Base-by-base conservation (phyloP, 78 protist species). In the Bodo saltans region DNA sequence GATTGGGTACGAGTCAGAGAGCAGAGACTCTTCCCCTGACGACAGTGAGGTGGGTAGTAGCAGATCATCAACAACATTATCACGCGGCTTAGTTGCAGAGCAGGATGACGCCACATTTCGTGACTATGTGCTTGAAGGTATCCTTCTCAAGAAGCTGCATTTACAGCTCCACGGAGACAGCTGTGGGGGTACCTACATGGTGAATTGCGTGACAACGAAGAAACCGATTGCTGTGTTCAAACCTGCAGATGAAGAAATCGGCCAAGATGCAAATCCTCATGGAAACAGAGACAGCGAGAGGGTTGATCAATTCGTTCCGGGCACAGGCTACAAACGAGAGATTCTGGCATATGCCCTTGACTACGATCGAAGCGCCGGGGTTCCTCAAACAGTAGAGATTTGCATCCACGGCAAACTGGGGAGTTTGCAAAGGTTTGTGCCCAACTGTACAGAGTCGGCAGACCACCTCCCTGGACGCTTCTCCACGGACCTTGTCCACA, bases 231-330 rank as follows among this genome's bases (percentile, higher is more conserved):
- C 68, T 4, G 69, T 76, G 12, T 68, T 40, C 28, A 76, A 76
- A 38, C 81, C 81, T 8, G 52, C 72, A 23, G 60, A 76, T 67
- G 37, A 32, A 12, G 81, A 76, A 38, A 27, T 38, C 34, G 81
- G 67, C 34, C 3, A 2, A 29, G 1, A 8, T 3, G 29, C 12
- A 27, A 76, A 76, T 67, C 17, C 47, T 27, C 17, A 28, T 27
- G 78, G 78, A 26, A 2, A 42, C 53, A 73, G 8, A 26, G 53
- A 73, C 53, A 17, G n/a, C 17, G 60, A 47, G n/a, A 17, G 34
- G 4, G 8, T 4, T 11, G 37, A 67, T 21, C 69, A 67, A 27
- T 76, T 76, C 81, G 41, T 33, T 35, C 81, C 81, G 70, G 81
- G 35, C 35, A 76, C 60, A 3, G 8, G 67, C 28, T 37, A 2